These are phyloP conservation scores for Podospora australis DNA, from an alignment of 495 filamentous ascomycete genomes.

Conservation along the genomic window DNA sequence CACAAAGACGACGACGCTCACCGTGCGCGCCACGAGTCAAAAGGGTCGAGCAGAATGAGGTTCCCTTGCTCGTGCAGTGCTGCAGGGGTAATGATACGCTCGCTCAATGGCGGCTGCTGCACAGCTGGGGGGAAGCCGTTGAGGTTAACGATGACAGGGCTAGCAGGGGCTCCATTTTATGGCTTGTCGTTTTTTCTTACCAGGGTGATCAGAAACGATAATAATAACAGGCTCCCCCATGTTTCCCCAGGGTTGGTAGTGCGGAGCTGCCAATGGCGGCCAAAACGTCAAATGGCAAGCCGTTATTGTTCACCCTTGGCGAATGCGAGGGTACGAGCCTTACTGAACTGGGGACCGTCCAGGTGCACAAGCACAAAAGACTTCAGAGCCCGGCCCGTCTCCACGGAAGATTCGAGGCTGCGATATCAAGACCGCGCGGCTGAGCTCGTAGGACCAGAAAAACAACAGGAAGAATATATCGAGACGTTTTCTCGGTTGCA, in stretches of 20 bases:
- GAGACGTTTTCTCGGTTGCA: conserved; percentile 4
- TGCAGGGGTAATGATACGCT: conserved; percentile 13
- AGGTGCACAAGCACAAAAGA: too few species aligned
- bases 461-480: background rate
- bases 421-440: too few species aligned
- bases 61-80: background rate
- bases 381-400: background rate
- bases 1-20: background rate
- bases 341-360: too few species aligned
- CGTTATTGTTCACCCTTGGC: background rate
- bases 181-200: too few species aligned
- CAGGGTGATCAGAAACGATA: background rate
- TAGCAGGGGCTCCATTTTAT: too few species aligned
- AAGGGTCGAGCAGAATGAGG: too few species aligned
- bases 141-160: too few species aligned
- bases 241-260: background rate
- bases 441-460: background rate
- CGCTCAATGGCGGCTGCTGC: background rate
- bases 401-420: background rate
- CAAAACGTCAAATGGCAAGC: background rate
- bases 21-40: too few species aligned
- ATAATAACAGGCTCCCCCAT: background rate
- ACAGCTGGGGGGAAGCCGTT: background rate
- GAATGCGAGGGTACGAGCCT: too few species aligned
- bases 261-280: background rate